Evolutionary conservation across 768 basidiomycete species (phyloP).

Genomic region (Xerocomellus chrysenteron): DNA sequence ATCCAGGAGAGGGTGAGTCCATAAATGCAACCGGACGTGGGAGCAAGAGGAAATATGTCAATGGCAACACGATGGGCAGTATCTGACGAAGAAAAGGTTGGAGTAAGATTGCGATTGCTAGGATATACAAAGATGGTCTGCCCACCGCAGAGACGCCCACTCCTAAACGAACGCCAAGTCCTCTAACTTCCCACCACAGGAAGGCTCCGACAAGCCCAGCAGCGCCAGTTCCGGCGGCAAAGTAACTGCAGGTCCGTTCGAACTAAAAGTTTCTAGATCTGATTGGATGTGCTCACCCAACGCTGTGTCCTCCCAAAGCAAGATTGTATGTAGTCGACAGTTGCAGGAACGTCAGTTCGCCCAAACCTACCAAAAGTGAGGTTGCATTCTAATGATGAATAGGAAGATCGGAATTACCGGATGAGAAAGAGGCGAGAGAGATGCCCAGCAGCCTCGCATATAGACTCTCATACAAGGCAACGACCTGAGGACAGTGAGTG

Average conservation of each 20-base stretch:
- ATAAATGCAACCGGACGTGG: conserved; percentile 58
- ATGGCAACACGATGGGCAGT: conserved; percentile 77
- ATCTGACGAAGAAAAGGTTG: conserved; percentile 44
- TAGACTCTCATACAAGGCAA: conserved; percentile 69
- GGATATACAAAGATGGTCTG: background rate
- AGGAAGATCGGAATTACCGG: conserved; percentile 47
- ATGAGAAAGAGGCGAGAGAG: conserved; percentile 79
- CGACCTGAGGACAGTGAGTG: conserved; percentile 49
- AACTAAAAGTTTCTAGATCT: background rate
- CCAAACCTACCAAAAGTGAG: conserved; percentile 60
- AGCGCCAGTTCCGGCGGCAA: conserved; percentile 91
- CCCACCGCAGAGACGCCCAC: conserved; percentile 82
- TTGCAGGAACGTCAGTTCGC: conserved; percentile 93
- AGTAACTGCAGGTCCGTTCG: conserved; percentile 57
- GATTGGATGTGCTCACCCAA: conserved; percentile 56
- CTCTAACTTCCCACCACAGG: conserved; percentile 91
- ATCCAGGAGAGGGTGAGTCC: conserved; percentile 34
- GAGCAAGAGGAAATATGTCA: conserved; percentile 75
- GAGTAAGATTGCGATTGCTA: background rate
- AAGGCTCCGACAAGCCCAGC: conserved; percentile 92
- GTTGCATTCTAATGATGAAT: background rate
- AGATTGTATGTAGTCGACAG: conserved; percentile 81
- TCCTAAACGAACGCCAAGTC: conserved; percentile 78
- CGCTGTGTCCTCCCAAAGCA: conserved; percentile 70
- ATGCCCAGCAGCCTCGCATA: conserved; percentile 77